phyloP scores from a whole-genome alignment of 192 early-diverging fungal genomes.

The Coemansia sp. region DNA sequence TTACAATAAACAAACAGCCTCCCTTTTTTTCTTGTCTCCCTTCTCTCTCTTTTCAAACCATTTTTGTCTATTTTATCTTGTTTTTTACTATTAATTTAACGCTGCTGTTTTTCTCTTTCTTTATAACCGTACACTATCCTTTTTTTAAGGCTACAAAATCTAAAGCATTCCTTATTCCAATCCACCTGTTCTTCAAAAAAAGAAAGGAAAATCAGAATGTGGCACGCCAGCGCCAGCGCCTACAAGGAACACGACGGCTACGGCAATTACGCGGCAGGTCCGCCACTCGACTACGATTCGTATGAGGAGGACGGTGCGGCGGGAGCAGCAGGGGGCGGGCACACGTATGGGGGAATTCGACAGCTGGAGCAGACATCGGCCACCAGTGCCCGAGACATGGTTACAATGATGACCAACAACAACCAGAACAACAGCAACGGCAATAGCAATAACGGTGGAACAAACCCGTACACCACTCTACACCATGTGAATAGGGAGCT shows the following conservation, averaged over 20 bases:
- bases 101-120: neutral
- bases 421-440: no score
- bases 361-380: constrained; percentile 53
- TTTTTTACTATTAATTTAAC: no score
- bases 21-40: constrained; percentile 3
- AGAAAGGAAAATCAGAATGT: constrained; percentile 19
- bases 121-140: neutral
- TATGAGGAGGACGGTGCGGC: constrained; percentile 22
- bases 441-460: neutral
- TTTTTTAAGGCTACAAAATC: neutral
- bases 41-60: neutral
- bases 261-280: constrained; percentile 10
- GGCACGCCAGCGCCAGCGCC: constrained; percentile 23
- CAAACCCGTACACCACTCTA: constrained; percentile 31
- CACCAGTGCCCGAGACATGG: constrained; percentile 26
- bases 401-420: constrained; percentile 8
- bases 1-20: neutral
- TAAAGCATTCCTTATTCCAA: neutral
- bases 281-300: constrained; percentile 28
- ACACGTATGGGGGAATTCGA: constrained; percentile 45
- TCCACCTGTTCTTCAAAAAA: neutral
- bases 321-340: neutral
- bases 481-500: constrained; percentile 55
- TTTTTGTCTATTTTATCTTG: neutral
- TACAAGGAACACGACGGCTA: constrained; percentile 1